Evolutionary conservation across 176 grass and related monocot genomes (phyloP), one percentile per base, ranked within the genome.

Genomic region (Carex scoparia): DNA sequence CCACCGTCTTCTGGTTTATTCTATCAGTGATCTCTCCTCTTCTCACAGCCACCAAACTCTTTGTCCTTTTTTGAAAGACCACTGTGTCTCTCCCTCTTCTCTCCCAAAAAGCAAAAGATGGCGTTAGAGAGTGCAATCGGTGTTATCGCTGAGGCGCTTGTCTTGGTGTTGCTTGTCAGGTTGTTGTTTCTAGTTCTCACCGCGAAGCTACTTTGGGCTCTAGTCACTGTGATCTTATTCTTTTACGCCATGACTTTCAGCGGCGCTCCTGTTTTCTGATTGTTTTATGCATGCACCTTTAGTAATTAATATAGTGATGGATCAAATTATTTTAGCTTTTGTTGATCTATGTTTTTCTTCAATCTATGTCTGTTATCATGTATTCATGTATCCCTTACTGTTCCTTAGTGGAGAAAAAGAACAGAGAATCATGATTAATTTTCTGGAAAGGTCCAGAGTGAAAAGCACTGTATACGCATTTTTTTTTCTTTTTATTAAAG

Each of bases 131-230:
- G 73, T 31, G 90, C 90, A 27, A 90, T 94, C 55, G 79, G 64
- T 69, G 12, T 94, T 54, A 16, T 92, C 23, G 92, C 89, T 65
- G 64, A 94, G 59, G 92, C 88, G 54, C 88, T 94, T 69, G 79
- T 94, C 87, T 86, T 94, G 75, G 86, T 92, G 86, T 88, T 94
- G 84, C 89, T 94, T 86, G 86, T 92, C 37, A 94, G 91, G 90
- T 84, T 94, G 78, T 94, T 94, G 76, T 92, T 94, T 86, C 73
- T 90, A 77, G 89, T 94, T 84, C 84, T 94, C 90, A 57, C 90
- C 0, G 89, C 91, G 80, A 94, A 94, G 86, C 88, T 94, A 60
- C 79, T 88, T 40, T 81, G 92, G 85, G 89, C 91, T 86, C 84
- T 94, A 56, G 81, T 94, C 86, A 85, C 72, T 80, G 69, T 94